A percentile compares a stretch with the other conserved stretches of the same genome.
Evolutionary conservation across 2,329 filamentous ascomycete species (phyloP).

Genomic region (Leptodontidium sp.): DNA sequence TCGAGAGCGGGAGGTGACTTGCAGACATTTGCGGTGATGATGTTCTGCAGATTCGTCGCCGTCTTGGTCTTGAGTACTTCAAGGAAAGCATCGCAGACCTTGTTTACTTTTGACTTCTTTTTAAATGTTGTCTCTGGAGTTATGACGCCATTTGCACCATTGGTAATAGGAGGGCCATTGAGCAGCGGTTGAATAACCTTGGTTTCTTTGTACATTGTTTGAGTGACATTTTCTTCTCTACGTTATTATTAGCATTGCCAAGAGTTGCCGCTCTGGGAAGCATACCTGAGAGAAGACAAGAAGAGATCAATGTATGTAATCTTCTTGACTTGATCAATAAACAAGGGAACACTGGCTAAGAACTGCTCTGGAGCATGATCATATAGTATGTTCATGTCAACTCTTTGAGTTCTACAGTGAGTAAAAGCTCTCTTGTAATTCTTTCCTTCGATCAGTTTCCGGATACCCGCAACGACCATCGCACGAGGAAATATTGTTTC

Average conservation of each 20-base stretch:
- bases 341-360: constrained; percentile 75
- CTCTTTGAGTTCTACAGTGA: constrained; percentile 88
- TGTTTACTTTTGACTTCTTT: constrained; percentile 75
- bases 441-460: constrained; percentile 79
- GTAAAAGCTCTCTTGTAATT: constrained; percentile 87
- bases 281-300: constrained; percentile 81
- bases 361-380: constrained; percentile 93
- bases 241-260: constrained; percentile 27
- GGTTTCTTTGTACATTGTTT: constrained; percentile 94
- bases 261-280: neutral
- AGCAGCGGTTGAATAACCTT: constrained; percentile 54
- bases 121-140: constrained; percentile 32
- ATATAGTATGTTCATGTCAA: constrained; percentile 97
- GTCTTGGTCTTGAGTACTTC: constrained; percentile 68
- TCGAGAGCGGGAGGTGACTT: constrained; percentile 91
- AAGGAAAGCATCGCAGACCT: constrained; percentile 86
- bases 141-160: constrained; percentile 32
- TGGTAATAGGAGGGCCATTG: constrained; percentile 40
- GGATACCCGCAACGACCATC: constrained; percentile 89
- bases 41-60: constrained; percentile 79
- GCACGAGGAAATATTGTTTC: constrained; percentile 95
- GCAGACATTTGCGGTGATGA: constrained; percentile 93
- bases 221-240: constrained; percentile 88
- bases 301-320: constrained; percentile 89
- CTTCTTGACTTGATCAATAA: constrained; percentile 85